Evolutionary conservation across 805 yeast genomes (phyloP), one percentile per base, ranked within the genome.

Genomic region (Kluyveromyces aestuarii): DNA sequence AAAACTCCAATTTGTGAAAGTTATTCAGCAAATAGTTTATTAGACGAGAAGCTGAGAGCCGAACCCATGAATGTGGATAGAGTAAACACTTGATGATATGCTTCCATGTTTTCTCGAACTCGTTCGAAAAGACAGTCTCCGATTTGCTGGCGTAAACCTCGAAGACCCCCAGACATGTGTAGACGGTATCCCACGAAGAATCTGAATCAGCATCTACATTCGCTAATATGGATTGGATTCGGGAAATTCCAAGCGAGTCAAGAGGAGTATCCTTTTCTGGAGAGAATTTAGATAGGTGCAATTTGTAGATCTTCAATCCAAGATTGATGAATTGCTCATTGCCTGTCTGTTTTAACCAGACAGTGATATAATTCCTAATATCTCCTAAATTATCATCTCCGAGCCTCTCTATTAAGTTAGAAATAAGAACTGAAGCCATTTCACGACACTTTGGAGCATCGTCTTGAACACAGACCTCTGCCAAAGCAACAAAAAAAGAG

Each of bases 61-160:
- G 78, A 7, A 90, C 84, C 98, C 98, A 90, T 1, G 93, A 74
- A 65, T 90, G 97, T 2, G 97, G 97, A 62, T 79, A 90, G 46
- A 90, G 69, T 47, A 89, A 71, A 27, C 80, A 66, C 2, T 73
- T 75, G 21, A 78, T 70, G 2, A 84, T 65, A 16, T 66, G 61
- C 2, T 62, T 55, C 89, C 91, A 85, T 8, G 76, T 56, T 0
- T 25, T 17, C 42, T 66, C 71, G 56, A 69, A 72, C 2, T 55
- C 58, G 1, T 45, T 37, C 3, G 51, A 47, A 43, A 70, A 70
- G 6, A 58, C 54, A 0, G 52, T 48, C 38, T 70, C 72, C 35
- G 66, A 57, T 21, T 69, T 64, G 44, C 72, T 71, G 30, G 71
- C 67, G 35, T 76, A 62, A 0, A 72, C 61, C 5, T 72, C 62